phyloP scores from a whole-genome alignment of 257 asterid species.

The Scutellaria galericulata region DNA sequence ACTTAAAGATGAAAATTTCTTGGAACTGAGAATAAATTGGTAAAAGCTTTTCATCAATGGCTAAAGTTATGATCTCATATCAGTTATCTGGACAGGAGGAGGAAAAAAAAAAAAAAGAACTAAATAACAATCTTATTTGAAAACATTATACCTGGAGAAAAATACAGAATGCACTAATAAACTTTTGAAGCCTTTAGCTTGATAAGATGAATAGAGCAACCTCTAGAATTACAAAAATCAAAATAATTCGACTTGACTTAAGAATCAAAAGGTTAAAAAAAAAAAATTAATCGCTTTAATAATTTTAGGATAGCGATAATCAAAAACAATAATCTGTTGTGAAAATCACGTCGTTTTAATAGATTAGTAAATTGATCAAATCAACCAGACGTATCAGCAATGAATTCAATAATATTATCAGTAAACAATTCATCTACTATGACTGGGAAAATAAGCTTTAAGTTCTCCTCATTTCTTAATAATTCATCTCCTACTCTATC shows the following conservation, averaged over 20 bases:
- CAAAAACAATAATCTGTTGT: background rate
- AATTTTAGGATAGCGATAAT: background rate
- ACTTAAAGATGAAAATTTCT: slow-evolving; percentile 4
- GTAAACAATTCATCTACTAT: background rate
- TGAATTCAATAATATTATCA: slow-evolving; percentile 13
- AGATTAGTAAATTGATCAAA: slow-evolving; percentile 4
- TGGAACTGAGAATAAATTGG: slow-evolving; percentile 13
- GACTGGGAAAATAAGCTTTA: background rate
- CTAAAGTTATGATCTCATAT: slow-evolving; percentile 21
- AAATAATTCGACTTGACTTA: background rate
- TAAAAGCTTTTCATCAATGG: slow-evolving; percentile 20
- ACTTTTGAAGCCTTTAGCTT: slow-evolving; percentile 16
- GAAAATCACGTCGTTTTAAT: background rate
- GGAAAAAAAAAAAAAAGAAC: background rate
- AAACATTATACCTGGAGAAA: background rate
- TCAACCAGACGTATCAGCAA: background rate
- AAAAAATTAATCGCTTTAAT: background rate
- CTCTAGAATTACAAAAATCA: slow-evolving; percentile 20
- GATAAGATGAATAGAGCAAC: slow-evolving; percentile 19
- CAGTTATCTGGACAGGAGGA: background rate
- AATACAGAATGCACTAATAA: background rate
- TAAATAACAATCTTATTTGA: background rate
- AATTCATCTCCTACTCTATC: background rate
- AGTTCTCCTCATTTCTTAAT: background rate
- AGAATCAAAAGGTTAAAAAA: slow-evolving; percentile 10